phyloP scores from a whole-genome alignment of 352 stramenopile species.

The Globisporangium echinulatum region DNA sequence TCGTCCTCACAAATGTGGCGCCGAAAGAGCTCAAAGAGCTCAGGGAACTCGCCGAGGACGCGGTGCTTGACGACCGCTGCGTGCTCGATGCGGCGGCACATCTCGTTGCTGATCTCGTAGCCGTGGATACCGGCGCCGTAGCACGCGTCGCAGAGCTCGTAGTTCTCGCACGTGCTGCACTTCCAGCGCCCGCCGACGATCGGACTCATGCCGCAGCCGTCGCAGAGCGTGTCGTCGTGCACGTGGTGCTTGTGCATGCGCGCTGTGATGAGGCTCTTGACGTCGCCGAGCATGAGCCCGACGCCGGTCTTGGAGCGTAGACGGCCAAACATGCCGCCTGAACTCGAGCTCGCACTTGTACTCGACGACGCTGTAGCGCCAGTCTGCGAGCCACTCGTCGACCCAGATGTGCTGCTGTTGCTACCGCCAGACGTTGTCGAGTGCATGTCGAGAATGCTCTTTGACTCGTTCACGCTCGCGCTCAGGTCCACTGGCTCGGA shows the following conservation, averaged over 20 bases:
- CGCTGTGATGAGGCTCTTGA: constrained; percentile 43
- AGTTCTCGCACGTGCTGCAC: constrained; percentile 66
- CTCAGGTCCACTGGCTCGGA: constrained; percentile 60
- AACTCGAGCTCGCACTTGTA: background rate
- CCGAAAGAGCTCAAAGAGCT: constrained; percentile 67
- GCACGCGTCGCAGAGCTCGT: constrained; percentile 63
- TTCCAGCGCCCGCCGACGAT: constrained; percentile 76
- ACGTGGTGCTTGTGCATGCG: constrained; percentile 61
- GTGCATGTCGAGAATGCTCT: constrained; percentile 38
- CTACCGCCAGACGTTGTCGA: background rate
- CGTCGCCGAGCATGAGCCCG: constrained; percentile 43
- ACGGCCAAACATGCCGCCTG: constrained; percentile 39
- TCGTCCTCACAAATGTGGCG: constrained; percentile 67
- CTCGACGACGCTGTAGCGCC: constrained; percentile 8
- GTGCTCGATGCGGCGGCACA: constrained; percentile 62
- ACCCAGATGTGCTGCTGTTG: background rate
- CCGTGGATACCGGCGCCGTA: constrained; percentile 63
- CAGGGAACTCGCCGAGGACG: constrained; percentile 41
- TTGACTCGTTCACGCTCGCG: constrained; percentile 46
- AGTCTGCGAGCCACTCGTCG: background rate
- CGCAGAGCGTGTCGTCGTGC: constrained; percentile 73
- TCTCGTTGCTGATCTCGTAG: constrained; percentile 61
- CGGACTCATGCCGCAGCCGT: constrained; percentile 69
- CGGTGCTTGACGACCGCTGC: constrained; percentile 45
- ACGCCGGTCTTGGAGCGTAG: constrained; percentile 41